A percentile compares a stretch with the other conserved stretches of the same genome.
These are phyloP conservation scores for Cadophora sp. DNA, from an alignment of 2,329 filamentous ascomycete genomes.

Conservation along the genomic window DNA sequence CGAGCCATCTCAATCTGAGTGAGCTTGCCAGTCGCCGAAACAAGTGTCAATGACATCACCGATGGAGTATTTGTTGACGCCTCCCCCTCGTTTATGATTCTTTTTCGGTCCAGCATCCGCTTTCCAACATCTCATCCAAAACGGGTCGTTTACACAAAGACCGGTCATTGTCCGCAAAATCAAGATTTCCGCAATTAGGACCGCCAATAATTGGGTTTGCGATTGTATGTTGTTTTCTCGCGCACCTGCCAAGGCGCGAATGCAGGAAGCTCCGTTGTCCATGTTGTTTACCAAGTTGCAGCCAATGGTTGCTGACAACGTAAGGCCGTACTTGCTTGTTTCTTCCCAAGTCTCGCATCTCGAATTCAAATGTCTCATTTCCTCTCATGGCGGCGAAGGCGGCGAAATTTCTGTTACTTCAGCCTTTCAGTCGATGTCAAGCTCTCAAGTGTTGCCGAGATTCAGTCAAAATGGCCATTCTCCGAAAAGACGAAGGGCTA, in stretches of 20 bases:
- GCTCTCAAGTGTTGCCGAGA: not conserved
- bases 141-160: not conserved
- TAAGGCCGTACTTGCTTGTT: too few species aligned
- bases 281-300: not conserved
- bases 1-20: not conserved
- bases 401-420: not conserved
- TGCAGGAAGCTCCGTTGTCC: not conserved
- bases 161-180: not conserved
- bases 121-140: not conserved
- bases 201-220: not conserved
- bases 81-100: not conserved
- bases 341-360: not conserved
- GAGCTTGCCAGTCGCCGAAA: not conserved
- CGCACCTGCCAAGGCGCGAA: not conserved
- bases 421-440: not conserved
- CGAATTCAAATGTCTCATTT: not conserved
- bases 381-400: not conserved
- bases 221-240: not conserved
- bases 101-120: not conserved
- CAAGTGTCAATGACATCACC: slow-evolving; percentile 11
- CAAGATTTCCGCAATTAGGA: not conserved
- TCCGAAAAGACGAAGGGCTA: too few species aligned
- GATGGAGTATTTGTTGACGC: not conserved
- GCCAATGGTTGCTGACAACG: not conserved
- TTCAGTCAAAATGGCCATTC: not conserved